Base-by-base conservation (phyloP, 2,329 filamentous ascomycete species). In the Catunica adiposa region DNA sequence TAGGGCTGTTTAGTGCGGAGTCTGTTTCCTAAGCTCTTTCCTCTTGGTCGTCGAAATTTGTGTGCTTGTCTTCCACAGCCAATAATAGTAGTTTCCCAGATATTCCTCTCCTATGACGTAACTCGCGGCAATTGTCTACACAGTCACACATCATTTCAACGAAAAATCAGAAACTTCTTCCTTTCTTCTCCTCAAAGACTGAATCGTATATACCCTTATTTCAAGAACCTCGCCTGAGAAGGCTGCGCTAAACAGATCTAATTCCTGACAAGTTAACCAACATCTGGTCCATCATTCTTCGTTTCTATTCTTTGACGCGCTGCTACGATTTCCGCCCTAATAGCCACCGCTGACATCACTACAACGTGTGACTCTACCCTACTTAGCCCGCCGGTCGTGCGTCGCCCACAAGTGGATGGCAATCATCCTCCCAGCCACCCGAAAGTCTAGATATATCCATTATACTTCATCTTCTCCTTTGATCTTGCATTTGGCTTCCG, bases 271-370 rank as follows among this genome's bases (percentile, higher is more conserved):
- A n/a, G n/a, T n/a, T n/a, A n/a, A n/a, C n/a, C n/a, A n/a, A n/a
- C n/a, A 14, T 15, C 8, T 51, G 11, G 1, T 50, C 26, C 23
- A 25, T 31, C 31, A n/a, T 26, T 31, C 48, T 29, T 4, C 15
- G 9, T 51, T 31, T 26, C 11, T 51, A 26, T 51, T 17, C n/a
- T 29, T 31, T 51, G 15, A 17, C 26, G 48, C 48, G 5, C 11
- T 11, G 29, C 11, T 34, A 5, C 29, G 29, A 51, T 31, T 3
- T 17, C 17, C 25, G 25, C 15, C 48, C 23, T 53, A n/a, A 9
- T 53, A 23, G 17, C 17, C 51, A 53, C 51, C 51, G 22, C 51
- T 53, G 51, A 53, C 51, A 53, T 53, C 51, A 40, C 34, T 17
- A 6, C 51, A 53, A 53, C 44, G 44, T 48, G 44, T 48, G 44